Evolutionary conservation across 2,329 filamentous ascomycete species (phyloP).

Genomic region (Hyphodiscus sp.): DNA sequence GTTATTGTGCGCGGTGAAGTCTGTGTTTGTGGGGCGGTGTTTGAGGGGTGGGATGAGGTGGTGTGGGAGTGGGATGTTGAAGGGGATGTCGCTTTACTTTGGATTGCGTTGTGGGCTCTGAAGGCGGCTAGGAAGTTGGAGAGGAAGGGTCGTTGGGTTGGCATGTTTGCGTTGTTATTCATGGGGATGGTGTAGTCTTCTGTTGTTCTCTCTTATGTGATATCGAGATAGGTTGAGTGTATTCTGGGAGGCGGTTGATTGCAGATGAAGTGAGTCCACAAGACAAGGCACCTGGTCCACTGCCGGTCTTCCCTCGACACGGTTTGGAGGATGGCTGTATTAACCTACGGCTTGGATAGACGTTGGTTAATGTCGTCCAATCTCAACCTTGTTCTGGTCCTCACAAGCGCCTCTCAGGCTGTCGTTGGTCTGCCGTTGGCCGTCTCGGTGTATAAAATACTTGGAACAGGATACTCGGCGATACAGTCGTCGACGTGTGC

Average conservation of each 20-base stretch:
- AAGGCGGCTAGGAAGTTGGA: slow-evolving; percentile 31
- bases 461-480: background rate
- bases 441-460: background rate
- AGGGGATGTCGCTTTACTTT: slow-evolving; percentile 18
- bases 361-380: background rate
- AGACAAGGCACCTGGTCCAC: background rate
- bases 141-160: slow-evolving; percentile 30
- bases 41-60: slow-evolving; percentile 16
- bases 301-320: background rate
- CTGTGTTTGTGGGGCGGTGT: slow-evolving; percentile 6
- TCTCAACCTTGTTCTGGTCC: background rate
- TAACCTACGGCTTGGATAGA: background rate
- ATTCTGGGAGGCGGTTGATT: background rate
- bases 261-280: background rate
- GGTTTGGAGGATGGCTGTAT: background rate
- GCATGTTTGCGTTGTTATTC: slow-evolving; percentile 13
- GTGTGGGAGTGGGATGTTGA: slow-evolving; percentile 15
- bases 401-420: background rate
- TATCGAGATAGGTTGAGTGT: background rate
- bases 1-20: slow-evolving; percentile 10
- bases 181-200: slow-evolving; percentile 22
- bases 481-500: background rate
- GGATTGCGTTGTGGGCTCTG: slow-evolving; percentile 25
- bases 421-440: background rate
- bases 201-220: background rate